Evolutionary conservation across 2,329 filamentous ascomycete species (phyloP).

Genomic region (Hymenoscyphus repandus): DNA sequence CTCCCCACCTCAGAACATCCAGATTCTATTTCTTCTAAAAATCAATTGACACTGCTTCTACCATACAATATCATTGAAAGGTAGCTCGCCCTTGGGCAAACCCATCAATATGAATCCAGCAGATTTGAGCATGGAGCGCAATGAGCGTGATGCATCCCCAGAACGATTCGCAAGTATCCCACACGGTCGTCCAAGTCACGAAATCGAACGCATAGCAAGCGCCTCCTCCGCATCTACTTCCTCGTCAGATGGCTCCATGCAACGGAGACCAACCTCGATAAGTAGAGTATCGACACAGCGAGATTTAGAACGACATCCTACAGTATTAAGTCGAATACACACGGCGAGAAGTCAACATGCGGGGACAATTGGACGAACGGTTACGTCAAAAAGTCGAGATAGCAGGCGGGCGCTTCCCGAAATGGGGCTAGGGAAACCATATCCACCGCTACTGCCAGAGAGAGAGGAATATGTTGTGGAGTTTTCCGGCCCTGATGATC

Average conservation of each 20-base stretch:
- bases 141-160: conserved; percentile 49
- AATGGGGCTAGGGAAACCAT: conserved; percentile 71
- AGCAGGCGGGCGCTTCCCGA: conserved; percentile 56
- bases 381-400: conserved; percentile 39
- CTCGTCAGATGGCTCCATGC: conserved; percentile 34
- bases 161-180: conserved; percentile 28
- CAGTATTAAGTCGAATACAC: conserved; percentile 65
- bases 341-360: conserved; percentile 67
- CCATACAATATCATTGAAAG: too few species aligned
- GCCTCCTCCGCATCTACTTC: conserved; percentile 47
- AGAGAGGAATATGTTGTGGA: conserved; percentile 76
- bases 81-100: not conserved
- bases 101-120: conserved; percentile 26
- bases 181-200: conserved; percentile 36
- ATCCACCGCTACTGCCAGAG: conserved; percentile 63
- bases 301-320: conserved; percentile 65
- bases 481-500: conserved; percentile 79
- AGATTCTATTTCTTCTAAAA: too few species aligned
- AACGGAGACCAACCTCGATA: conserved; percentile 42
- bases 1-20: too few species aligned
- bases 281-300: conserved; percentile 58
- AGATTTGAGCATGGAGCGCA: conserved; percentile 23
- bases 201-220: conserved; percentile 57
- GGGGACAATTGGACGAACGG: conserved; percentile 59
- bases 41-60: too few species aligned